Evolutionary conservation across 305 asterid species (phyloP).

Genomic region (Fraxinus albicans): DNA sequence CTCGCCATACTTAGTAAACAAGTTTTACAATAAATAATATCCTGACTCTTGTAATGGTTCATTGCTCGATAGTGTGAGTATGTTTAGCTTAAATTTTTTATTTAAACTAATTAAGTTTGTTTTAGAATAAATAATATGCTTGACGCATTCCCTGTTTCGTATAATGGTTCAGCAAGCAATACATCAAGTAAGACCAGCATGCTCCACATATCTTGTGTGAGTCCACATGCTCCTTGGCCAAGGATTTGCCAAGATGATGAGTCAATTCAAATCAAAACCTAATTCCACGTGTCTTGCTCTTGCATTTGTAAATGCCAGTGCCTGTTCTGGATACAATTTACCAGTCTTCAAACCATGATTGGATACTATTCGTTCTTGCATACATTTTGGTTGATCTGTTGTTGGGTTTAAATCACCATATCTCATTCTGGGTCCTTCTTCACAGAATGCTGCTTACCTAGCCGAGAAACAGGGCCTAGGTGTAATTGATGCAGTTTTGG

Average conservation of each 20-base stretch:
- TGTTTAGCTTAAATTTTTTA: background rate
- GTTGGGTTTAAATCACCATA: conserved; percentile 1
- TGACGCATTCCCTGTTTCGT: background rate
- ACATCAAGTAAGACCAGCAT: background rate
- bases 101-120: background rate
- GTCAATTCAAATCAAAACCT: background rate
- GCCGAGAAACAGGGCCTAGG: conserved; percentile 64
- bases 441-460: conserved; percentile 75
- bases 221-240: background rate
- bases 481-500: conserved; percentile 58
- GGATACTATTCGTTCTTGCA: background rate
- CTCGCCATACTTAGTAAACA: background rate
- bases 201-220: background rate
- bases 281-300: background rate
- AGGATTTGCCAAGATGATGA: background rate
- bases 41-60: background rate
- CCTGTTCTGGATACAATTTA: background rate
- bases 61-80: background rate
- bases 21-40: background rate
- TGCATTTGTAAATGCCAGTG: background rate
- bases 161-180: background rate
- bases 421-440: conserved; percentile 12
- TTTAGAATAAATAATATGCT: background rate
- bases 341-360: background rate
- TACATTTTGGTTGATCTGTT: background rate